Evolutionary conservation across 192 early-diverging fungal species (phyloP).

Genomic region (Mortierella hygrophila): DNA sequence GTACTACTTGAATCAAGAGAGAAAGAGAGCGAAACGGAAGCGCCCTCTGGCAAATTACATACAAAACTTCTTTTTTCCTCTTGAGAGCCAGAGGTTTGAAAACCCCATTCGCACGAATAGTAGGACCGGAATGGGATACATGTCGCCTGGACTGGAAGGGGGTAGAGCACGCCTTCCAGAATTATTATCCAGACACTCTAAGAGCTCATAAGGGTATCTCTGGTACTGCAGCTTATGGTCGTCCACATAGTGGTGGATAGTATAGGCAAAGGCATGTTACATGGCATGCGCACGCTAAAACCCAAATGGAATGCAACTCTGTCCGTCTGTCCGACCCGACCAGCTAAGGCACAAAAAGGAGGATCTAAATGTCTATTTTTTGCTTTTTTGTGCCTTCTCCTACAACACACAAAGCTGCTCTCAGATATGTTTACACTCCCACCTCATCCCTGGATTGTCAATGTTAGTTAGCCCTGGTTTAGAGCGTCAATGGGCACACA

Average conservation of each 20-base stretch:
- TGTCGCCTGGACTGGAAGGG: not conserved
- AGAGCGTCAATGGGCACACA: not conserved
- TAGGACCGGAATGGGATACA: not conserved
- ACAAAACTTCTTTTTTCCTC: not conserved
- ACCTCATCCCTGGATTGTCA: not conserved
- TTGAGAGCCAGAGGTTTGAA: not conserved
- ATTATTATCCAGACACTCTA: not conserved
- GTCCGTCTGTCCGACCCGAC: not conserved
- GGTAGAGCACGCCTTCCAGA: not conserved
- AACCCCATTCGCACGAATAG: not conserved
- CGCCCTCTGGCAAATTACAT: not conserved
- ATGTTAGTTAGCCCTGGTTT: not conserved
- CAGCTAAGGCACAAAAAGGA: not conserved
- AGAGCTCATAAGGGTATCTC: no score
- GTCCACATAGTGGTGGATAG: no score
- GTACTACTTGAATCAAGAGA: not conserved
- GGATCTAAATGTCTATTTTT: constrained; percentile 3
- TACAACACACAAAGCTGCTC: not conserved
- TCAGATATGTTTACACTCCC: not conserved
- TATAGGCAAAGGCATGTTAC: not conserved
- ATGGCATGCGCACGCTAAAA: not conserved
- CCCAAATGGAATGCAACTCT: not conserved
- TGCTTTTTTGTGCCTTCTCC: not conserved
- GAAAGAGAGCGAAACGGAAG: not conserved
- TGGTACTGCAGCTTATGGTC: no score